Base-by-base conservation (phyloP, 2,329 filamentous ascomycete genomes). In the Incumbomyces delicatus region DNA sequence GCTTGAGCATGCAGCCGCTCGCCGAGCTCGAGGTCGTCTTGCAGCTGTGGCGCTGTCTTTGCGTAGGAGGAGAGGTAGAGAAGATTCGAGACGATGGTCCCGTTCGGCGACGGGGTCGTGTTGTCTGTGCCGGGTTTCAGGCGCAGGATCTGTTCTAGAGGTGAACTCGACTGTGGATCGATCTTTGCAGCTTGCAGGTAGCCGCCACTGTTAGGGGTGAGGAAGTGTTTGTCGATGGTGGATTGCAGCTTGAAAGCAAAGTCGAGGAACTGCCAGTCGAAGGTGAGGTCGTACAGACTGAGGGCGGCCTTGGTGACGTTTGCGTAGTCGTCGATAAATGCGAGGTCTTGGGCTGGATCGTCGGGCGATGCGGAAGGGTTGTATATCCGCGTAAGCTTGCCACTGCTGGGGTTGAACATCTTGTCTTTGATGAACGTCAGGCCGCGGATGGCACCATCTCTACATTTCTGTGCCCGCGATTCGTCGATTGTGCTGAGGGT, bases 81-180 rank as follows among this genome's bases (percentile, higher is more conserved):
- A n/a, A 96, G 71, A 60, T 96, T 96, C 13, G 78, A 76, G 0
- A 87, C 85, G n/a, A 85, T 84, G 5, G 90, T 77, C 33, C 87
- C 87, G 61, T 98, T 98, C 43, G 86, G 84, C 0, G 87, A 92
- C 1, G 92, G 92, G 50, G 92, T 83, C 1, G 87, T 83, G 4
- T 87, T 87, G 64, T 98, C 92, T 76, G 95, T 95, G 53, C 88
- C 92, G 52, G 94, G 87, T 66, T 98, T 98, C 41, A 95, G 76
- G 18, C 90, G 83, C 50, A 96, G 77, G 42, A 57, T 52, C 36
- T 56, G 55, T 11, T 52, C 53, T 20, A 50, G 50, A 1, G 47
- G 49, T 5, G 49, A n/a, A 8, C 16, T 30, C 3, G 32, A n/a
- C 2, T 14, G 13, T 6, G 27, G 37, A n/a, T 40, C 37, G 27